These are phyloP conservation scores for Narthecium ossifragum DNA, from an alignment of 106 monocot species.

Conservation along the genomic window DNA sequence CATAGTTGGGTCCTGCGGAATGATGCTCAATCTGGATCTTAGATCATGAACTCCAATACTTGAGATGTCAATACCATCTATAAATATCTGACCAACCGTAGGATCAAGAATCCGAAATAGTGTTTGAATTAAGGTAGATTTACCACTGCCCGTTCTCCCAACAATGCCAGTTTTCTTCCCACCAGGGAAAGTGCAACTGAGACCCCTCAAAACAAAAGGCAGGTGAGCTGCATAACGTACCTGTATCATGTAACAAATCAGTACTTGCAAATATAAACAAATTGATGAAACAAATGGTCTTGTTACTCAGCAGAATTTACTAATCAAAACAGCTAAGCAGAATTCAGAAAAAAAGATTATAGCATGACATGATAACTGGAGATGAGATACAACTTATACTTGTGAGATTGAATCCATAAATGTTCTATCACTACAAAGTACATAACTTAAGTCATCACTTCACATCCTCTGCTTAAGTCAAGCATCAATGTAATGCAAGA, in stretches of 20 bases:
- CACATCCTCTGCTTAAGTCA: too few species aligned
- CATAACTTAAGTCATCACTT: too few species aligned
- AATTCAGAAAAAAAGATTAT: too few species aligned
- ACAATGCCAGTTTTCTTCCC: constrained; percentile 77
- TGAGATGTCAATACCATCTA: constrained; percentile 66
- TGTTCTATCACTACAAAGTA: too few species aligned
- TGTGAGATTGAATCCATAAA: too few species aligned
- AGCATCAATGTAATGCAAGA: too few species aligned
- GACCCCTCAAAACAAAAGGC: constrained; percentile 72
- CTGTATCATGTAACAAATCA: constrained; percentile 15
- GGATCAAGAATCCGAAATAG: constrained; percentile 83
- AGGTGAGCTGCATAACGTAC: constrained; percentile 68
- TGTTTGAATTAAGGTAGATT: constrained; percentile 72
- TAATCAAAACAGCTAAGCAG: too few species aligned
- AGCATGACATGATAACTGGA: background rate
- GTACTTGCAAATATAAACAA: background rate
- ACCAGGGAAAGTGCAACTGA: constrained; percentile 58
- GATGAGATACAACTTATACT: background rate
- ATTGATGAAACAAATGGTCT: too few species aligned
- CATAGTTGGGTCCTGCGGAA: constrained; percentile 97
- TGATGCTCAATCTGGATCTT: constrained; percentile 78
- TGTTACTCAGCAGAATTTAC: too few species aligned
- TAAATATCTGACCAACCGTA: constrained; percentile 42
- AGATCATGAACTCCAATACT: constrained; percentile 80
- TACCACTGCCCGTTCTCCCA: constrained; percentile 84